These are phyloP conservation scores for Euphrasia confusa DNA, from an alignment of 257 asterid species.

Conservation along the genomic window DNA sequence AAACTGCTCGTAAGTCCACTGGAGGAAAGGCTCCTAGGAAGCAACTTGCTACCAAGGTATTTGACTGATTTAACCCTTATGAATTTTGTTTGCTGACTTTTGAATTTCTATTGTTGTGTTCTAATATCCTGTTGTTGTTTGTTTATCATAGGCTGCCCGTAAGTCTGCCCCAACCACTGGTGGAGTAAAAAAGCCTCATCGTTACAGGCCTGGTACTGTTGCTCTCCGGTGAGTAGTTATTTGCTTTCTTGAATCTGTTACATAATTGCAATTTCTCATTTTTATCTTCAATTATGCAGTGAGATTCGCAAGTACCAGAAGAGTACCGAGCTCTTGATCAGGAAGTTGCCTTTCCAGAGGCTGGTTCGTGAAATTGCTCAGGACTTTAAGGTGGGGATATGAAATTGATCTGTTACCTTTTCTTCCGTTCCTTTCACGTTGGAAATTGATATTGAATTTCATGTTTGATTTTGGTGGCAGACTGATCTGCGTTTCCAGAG, in stretches of 20 bases:
- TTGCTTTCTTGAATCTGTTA: not conserved
- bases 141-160: conserved; percentile 42
- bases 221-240: conserved; percentile 44
- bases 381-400: conserved; percentile 43
- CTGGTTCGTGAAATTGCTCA: conserved; percentile 65
- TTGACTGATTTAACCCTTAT: not conserved
- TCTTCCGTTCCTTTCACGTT: not conserved
- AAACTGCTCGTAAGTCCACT: conserved; percentile 48
- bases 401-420: too few species aligned
- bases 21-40: too few species aligned
- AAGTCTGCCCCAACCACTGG: conserved; percentile 64
- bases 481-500: conserved; percentile 62
- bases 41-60: too few species aligned
- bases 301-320: conserved; percentile 56
- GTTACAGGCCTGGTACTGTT: conserved; percentile 64
- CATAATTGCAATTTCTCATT: not conserved
- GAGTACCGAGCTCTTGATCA: conserved; percentile 60
- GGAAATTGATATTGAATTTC: not conserved
- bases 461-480: conserved; percentile 22
- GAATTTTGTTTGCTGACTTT: not conserved
- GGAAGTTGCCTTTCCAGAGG: conserved; percentile 63
- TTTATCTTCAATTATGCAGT: conserved; percentile 20
- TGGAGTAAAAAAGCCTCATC: conserved; percentile 57
- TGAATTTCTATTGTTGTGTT: not conserved
- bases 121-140: not conserved